These are phyloP conservation scores for Entamoeba dispar DNA, from an alignment of 208 protist genomes.

Conservation along the genomic window DNA sequence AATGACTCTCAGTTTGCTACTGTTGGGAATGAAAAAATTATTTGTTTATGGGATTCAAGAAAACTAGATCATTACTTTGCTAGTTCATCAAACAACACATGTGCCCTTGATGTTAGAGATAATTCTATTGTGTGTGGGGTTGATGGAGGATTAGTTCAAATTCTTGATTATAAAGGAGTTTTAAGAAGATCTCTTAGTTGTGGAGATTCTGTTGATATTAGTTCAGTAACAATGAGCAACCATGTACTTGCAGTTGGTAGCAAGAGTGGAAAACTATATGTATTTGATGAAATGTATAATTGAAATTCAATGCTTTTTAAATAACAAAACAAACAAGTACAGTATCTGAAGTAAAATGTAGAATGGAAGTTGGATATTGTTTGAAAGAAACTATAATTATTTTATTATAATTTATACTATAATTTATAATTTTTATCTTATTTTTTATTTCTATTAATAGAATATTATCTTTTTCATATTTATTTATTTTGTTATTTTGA, in stretches of 20 bases:
- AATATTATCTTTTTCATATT: too few relatives aligned
- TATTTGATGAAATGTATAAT: not conserved
- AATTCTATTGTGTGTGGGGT: not conserved
- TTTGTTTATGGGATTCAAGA: not conserved
- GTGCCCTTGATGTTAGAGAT: not conserved
- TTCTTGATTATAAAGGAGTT: not conserved
- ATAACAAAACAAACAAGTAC: too few relatives aligned
- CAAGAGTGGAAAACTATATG: not conserved
- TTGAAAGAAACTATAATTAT: too few relatives aligned
- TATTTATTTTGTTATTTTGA: too few relatives aligned
- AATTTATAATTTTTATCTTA: too few relatives aligned
- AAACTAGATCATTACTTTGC: not conserved
- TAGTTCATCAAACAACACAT: not conserved
- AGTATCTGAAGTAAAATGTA: too few relatives aligned
- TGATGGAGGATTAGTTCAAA: not conserved
- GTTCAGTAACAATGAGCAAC: not conserved
- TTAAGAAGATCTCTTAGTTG: not conserved
- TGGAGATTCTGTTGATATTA: not conserved
- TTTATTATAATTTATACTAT: too few relatives aligned
- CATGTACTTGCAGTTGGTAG: not conserved
- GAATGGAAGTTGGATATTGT: too few relatives aligned
- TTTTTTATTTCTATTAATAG: too few relatives aligned
- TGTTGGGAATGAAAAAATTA: not conserved
- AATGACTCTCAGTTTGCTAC: not conserved
- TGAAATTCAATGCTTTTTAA: not conserved